Base-by-base conservation (phyloP, 129 eudicot genomes). In the Helichrysum umbraculigerum region DNA sequence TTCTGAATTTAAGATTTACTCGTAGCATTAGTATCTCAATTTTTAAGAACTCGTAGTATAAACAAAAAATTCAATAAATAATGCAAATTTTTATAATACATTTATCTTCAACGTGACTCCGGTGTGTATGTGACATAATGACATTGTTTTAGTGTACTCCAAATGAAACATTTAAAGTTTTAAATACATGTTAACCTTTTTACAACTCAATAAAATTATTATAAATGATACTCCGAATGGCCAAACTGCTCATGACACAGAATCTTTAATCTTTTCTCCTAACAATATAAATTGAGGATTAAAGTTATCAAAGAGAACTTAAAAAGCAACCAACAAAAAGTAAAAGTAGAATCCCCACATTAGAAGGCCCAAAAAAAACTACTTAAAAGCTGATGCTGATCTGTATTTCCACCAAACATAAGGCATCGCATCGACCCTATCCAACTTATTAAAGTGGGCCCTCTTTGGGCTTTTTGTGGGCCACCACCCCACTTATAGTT, bases 321-420 rank as follows among this genome's bases (percentile, higher is more conserved):
- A 1, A 78, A 78, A 69, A 25, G 60, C 44, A 70, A 35, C n/a
- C n/a, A n/a, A 51, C 32, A 22, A 37, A 74, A 73, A 22, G 17
- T 47, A 64, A 29, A 79, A 42, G 59, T 6, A 30, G 54, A 54
- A 72, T 64, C 64, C 70, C 79, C 70, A 74, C 79, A 73, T 66
- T 56, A 66, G 79, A 80, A 72, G 52, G 69, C 50, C 61, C 64
- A 73, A 65, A 79, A 79, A 79, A 79, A 79, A n/a, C n/a, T n/a
- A n/a, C n/a, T n/a, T n/a, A n/a, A 66, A 80, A 80, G 39, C 66
- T n/a, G n/a, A n/a, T n/a, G 12, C 75, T 57, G 47, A 73, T 58
- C 37, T 80, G 83, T 73, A 80, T 66, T n/a, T 33, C 83, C 83
- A 80, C 70, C 14, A n/a, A n/a, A 66, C 83, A 72, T 41, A 79